Evolutionary conservation across 1,284 basidiomycete genomes (phyloP), one percentile per base, ranked within the genome.

Genomic region (Golubevia sp.): DNA sequence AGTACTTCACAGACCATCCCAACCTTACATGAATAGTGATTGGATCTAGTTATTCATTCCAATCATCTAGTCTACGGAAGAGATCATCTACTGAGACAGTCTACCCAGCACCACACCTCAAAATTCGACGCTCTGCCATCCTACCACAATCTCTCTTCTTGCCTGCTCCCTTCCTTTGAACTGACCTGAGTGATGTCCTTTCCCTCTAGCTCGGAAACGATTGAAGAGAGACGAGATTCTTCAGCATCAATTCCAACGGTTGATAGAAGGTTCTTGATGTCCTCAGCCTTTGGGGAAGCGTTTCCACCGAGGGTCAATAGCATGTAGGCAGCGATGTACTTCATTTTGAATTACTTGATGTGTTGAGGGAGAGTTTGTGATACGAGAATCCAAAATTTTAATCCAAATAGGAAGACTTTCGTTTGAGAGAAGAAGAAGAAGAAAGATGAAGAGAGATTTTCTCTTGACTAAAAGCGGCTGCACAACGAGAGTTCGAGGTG

Each of bases 231-330:
- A 76, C 92, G 91, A 64, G 90, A 90, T 3, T 91, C 88, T 76
- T 99, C 95, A 60, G 90, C 88, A 85, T 97, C 94, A 81, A 97
- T 91, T 71, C 85, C 94, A 81, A 94, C 96, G 68, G 91, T 88
- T 72, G 85, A 86, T 75, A 99, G 91, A 82, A 99, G 90, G 78
- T 90, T 90, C 88, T 91, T 95, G 87, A 99, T 88, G 86, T 98
- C 96, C 61, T 85, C 88, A 68, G 93, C 92, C 65, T 91, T 90
- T 73, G 97, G 97, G 73, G 88, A 90, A 71, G 82, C 85, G 86
- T 98, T 97, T 72, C 97, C 97, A 79, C 94, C 97, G 85, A 91
- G 89, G 86, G 92, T 91, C 87, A 98, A 93, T 85, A 99, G 93
- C 76, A 99, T 90, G 89, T 97, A 99, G 77, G 82, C 78, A 20